Base-by-base conservation (phyloP, 2,329 filamentous ascomycete species). In the Neonectria sp. region DNA sequence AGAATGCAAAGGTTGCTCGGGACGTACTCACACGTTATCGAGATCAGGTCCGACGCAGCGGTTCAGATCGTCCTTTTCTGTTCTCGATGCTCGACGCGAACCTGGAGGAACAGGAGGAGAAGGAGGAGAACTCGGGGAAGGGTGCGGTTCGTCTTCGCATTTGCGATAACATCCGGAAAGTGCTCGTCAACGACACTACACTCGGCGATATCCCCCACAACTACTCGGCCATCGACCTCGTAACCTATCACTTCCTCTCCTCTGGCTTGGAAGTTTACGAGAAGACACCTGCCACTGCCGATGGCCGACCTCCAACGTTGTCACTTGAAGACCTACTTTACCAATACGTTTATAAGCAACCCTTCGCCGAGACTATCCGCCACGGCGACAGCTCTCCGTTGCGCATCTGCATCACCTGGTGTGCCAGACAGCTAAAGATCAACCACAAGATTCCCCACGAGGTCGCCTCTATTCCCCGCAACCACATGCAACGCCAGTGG, bases 191-290 rank as follows among this genome's bases (percentile, higher is more conserved):
- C 21, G 48, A 65, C n/a, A 60, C 52, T 27, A 66, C 43, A 8
- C 52, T 76, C 31, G 24, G 45, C 40, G 17, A 67, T 4, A 58
- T 72, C 33, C 58, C 65, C 9, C 65, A 64, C 51, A 60, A 43
- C 11, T 73, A 62, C 43, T 71, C 62, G 4, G 65, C 60, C 13
- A 70, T 76, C 27, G 73, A 76, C 46, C 67, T 76, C 29, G 70
- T 76, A 4, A 63, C 71, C 6, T 73, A 69, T 35, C 60, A 67
- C 57, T 68, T 69, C n/a, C 68, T 76, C n/a, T 65, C 48, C 21
- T 62, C 65, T 15, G 73, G 68, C 24, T 57, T 76, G 13, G 68
- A 70, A n/a, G 57, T 64, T 12, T 76, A 75, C 49, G 71, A 73
- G 40, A 63, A 69, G 27, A 46, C 35, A 2, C 29, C 21, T 27